phyloP scores from a whole-genome alignment of 2,329 filamentous ascomycete genomes.

The Orbilia blumenaviensis region DNA sequence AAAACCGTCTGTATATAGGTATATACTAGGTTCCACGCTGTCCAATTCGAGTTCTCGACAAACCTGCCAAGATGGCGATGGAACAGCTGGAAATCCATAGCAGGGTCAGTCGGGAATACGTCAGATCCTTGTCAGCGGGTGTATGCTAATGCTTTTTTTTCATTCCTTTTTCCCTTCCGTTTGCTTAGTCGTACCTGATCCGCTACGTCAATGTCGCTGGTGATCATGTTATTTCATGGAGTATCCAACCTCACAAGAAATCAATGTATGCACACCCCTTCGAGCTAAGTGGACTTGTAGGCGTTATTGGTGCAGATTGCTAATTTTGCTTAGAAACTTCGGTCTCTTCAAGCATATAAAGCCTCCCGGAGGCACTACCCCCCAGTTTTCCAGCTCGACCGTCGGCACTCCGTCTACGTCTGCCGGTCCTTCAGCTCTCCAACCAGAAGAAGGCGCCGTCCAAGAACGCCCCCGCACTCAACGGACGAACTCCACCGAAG shows the following conservation, averaged over 20 bases:
- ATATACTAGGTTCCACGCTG: constrained; percentile 24
- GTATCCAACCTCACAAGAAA: constrained; percentile 96
- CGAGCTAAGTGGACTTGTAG: constrained; percentile 40
- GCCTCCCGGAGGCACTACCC: constrained; percentile 52
- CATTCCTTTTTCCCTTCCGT: no score
- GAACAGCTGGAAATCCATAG: constrained; percentile 97
- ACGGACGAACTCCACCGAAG: constrained; percentile 73
- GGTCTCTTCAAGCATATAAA: constrained; percentile 87
- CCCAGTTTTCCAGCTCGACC: constrained; percentile 55
- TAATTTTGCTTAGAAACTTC: constrained; percentile 73
- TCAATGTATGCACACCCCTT: constrained; percentile 72
- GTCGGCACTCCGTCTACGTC: constrained; percentile 59
- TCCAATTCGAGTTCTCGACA: constrained; percentile 10
- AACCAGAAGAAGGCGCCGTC: constrained; percentile 70
- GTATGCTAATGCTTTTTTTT: neutral
- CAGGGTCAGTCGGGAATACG: constrained; percentile 71
- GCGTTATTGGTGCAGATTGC: constrained; percentile 48
- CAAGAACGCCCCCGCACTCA: constrained; percentile 72
- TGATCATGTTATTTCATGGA: constrained; percentile 95
- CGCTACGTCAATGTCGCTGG: constrained; percentile 94
- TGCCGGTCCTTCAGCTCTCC: constrained; percentile 63
- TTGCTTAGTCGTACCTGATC: constrained; percentile 95
- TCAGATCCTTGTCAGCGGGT: constrained; percentile 12
- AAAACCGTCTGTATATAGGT: neutral
- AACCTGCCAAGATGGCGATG: constrained; percentile 69